These are phyloP conservation scores for Hansenula sp. DNA, from an alignment of 1,139 yeast genomes.

Conservation along the genomic window DNA sequence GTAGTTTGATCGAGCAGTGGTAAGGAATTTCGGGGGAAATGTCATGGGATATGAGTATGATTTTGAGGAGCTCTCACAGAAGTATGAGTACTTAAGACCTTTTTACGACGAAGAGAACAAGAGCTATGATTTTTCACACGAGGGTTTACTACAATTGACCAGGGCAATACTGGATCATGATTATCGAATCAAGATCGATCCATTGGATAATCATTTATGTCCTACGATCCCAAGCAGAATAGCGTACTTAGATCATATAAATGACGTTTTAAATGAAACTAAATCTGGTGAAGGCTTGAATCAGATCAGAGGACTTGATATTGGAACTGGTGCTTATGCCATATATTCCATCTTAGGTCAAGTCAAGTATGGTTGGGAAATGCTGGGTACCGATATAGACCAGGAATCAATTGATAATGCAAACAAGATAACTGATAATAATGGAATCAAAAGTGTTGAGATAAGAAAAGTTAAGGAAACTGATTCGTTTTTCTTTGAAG, in stretches of 20 bases:
- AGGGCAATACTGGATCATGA: constrained; percentile 12
- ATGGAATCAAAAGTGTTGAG: constrained; percentile 13
- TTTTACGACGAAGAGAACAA: not conserved
- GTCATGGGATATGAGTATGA: not conserved
- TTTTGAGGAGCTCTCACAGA: not conserved
- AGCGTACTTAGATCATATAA: constrained; percentile 12
- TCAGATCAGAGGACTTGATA: constrained; percentile 14
- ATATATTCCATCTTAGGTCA: constrained; percentile 36
- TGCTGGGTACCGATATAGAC: constrained; percentile 37
- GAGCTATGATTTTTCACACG: constrained; percentile 7
- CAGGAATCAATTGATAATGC: constrained; percentile 26
- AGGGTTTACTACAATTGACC: constrained; percentile 17
- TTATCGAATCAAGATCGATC: constrained; percentile 7
- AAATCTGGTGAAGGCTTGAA: not conserved
- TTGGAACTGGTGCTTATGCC: constrained; percentile 40
- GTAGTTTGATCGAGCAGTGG: no score
- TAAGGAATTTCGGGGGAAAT: not conserved
- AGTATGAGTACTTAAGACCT: not conserved
- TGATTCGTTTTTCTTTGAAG: constrained; percentile 9
- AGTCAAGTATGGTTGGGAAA: constrained; percentile 19
- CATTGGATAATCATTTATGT: constrained; percentile 10
- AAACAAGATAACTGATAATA: constrained; percentile 17
- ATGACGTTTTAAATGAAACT: constrained; percentile 10
- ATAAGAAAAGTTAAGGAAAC: not conserved
- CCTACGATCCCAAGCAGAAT: constrained; percentile 21